Percentiles rank a stretch among this genome's conserved stretches.
Evolutionary conservation across 2,329 filamentous ascomycete genomes (phyloP).

Genomic region (Graphilbum sp.): DNA sequence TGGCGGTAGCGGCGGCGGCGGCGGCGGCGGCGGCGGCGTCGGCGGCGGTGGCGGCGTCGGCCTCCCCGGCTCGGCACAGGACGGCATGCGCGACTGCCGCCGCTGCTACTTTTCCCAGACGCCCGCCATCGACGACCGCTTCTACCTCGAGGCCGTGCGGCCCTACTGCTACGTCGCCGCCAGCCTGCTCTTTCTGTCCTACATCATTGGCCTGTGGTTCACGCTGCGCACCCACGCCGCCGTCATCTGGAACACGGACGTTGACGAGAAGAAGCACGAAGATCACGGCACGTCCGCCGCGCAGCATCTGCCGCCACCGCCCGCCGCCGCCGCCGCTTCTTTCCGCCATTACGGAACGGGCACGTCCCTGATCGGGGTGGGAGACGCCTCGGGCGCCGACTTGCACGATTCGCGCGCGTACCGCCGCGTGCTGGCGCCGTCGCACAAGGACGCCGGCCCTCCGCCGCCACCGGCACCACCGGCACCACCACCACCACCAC

Average conservation of each 20-base stretch:
- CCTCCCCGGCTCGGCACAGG: too few species aligned
- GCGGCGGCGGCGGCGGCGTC: too few species aligned
- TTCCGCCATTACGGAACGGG: too few species aligned
- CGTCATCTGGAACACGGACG: slow-evolving; percentile 85
- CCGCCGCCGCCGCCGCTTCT: not conserved
- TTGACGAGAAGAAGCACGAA: slow-evolving; percentile 57
- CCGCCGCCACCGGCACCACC: slow-evolving; percentile 35
- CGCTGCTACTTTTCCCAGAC: slow-evolving; percentile 88
- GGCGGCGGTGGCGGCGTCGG: slow-evolving; percentile 15
- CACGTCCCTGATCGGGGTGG: too few species aligned
- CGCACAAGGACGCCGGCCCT: slow-evolving; percentile 67
- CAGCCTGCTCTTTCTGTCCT: slow-evolving; percentile 73
- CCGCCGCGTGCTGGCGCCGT: slow-evolving; percentile 84
- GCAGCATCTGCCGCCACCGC: not conserved
- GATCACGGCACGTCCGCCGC: slow-evolving; percentile 17
- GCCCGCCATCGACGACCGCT: slow-evolving; percentile 68
- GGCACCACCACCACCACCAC: too few species aligned
- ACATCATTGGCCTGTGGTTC: slow-evolving; percentile 87
- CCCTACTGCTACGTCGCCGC: slow-evolving; percentile 90
- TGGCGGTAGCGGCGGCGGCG: too few species aligned
- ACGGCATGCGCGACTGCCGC: slow-evolving; percentile 54
- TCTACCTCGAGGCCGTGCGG: slow-evolving; percentile 79
- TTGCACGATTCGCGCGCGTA: slow-evolving; percentile 82
- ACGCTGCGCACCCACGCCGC: slow-evolving; percentile 91
- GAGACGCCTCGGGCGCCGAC: slow-evolving; percentile 40